Evolutionary conservation across 495 filamentous ascomycete genomes (phyloP).

Genomic region (Monascus purpureus): DNA sequence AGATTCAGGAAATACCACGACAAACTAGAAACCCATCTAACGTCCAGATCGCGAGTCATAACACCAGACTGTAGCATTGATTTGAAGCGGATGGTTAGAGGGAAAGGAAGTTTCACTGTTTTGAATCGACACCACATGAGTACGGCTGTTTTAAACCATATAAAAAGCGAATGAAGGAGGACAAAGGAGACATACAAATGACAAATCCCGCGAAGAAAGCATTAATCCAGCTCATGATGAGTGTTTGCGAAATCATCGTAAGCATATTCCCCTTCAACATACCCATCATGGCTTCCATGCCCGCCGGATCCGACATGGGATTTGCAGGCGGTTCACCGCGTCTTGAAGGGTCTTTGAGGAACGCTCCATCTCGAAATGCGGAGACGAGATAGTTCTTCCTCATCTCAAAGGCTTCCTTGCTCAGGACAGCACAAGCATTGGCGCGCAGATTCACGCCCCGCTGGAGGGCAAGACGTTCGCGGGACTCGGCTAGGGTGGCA

Average conservation of each 20-base stretch:
- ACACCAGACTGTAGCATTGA: constrained; percentile 97
- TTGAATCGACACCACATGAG: too few species aligned
- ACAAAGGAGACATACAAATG: constrained; percentile 51
- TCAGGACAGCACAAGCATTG: constrained; percentile 57
- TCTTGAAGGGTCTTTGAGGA: constrained; percentile 75
- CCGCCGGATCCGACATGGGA: constrained; percentile 91
- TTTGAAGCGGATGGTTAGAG: constrained; percentile 95
- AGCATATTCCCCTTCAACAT: constrained; percentile 99
- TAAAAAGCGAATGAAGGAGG: background rate
- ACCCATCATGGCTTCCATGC: constrained; percentile 99
- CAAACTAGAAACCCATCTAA: constrained; percentile 92
- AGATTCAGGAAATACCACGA: constrained; percentile 98
- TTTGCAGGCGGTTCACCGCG: constrained; percentile 81
- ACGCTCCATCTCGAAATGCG: constrained; percentile 70
- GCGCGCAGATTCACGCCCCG: constrained; percentile 74
- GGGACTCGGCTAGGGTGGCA: constrained; percentile 56
- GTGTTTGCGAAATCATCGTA: constrained; percentile 97
- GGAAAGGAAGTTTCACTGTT: constrained; percentile 94
- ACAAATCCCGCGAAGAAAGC: constrained; percentile 97
- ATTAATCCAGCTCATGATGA: constrained; percentile 99
- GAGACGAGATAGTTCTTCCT: constrained; percentile 69
- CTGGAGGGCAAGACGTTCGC: constrained; percentile 76
- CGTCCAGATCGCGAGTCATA: constrained; percentile 88
- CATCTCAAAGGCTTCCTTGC: constrained; percentile 56
- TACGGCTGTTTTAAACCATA: constrained; percentile 3